Base-by-base conservation (phyloP, 2,329 filamentous ascomycete genomes). In the Penicillium rolfsii region DNA sequence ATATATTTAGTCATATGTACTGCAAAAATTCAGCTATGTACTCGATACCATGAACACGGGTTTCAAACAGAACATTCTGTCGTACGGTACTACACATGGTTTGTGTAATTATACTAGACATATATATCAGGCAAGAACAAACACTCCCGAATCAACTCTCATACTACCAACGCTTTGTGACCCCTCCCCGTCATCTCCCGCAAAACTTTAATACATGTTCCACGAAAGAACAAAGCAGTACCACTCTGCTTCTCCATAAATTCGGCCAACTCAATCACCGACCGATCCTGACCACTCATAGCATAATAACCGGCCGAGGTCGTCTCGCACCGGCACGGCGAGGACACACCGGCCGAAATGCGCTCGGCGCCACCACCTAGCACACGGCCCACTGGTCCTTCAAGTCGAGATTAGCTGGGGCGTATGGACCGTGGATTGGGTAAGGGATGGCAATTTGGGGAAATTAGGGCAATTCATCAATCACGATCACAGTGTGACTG, bases 301-400 rank as follows among this genome's bases (percentile, higher is more conserved):
- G 86, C 79, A 63, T 87, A 84, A 61, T 83, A 85, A 0, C 86
- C 78, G 0, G 78, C 79, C 0, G 83, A 85, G 0, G 80, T 73
- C 0, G 84, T 85, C 65, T 87, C 84, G 11, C 74, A 80, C 3
- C 79, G 64, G 0, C 54, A 28, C 0, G 76, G 74, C 0, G 82
- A 82, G 0, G 65, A 64, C 1, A 62, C 65, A 0, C 77, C 78
- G 0, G 76, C 70, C 4, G 72, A 59, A 0, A 86, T 61, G 0
- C 82, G 75, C 55, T 79, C 80, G 0, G 84, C 84, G 12, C 72
- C 77, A 0, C 76, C 81, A 0, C 83, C 82, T 1, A 86, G 70
- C 1, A 80, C 81, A 72, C 65, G 77, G 67, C 79, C 82, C 22
- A 84, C 80, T 81, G 53, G 28, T 36, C 22, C 55, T 22, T 26